Percentiles rank a stretch among this genome's conserved stretches.
phyloP scores from a whole-genome alignment of 106 monocot species.

The Dendrobium chrysotoxum region DNA sequence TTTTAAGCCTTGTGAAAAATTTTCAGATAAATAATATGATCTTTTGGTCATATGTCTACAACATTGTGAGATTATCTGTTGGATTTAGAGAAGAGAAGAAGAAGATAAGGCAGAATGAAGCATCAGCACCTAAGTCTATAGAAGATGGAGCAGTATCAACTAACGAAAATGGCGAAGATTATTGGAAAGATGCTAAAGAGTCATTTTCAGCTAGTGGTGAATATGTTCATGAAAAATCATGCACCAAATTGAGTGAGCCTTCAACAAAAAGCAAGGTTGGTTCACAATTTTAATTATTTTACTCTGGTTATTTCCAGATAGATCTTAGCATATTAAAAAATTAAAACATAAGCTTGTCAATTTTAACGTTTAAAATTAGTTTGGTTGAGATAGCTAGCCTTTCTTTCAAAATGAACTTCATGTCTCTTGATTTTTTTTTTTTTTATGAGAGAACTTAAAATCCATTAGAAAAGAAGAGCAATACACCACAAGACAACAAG shows the following conservation, averaged over 20 bases:
- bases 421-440: no score
- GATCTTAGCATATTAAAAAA: background rate
- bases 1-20: background rate
- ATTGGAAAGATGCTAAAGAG: no score
- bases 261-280: background rate
- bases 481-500: no score
- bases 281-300: background rate
- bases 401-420: no score
- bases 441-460: no score
- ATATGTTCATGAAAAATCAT: background rate
- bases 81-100: background rate
- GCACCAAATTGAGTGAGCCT: background rate
- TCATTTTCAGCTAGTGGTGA: background rate
- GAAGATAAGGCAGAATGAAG: background rate
- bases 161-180: background rate
- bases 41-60: constrained; percentile 14
- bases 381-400: no score
- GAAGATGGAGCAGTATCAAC: background rate
- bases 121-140: background rate
- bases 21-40: background rate
- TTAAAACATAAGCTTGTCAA: background rate
- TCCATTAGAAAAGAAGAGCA: no score
- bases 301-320: no score
- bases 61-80: constrained; percentile 7
- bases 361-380: background rate